These are phyloP conservation scores for Penicillium rolfsii DNA, from an alignment of 2,329 filamentous ascomycete genomes.

Conservation along the genomic window DNA sequence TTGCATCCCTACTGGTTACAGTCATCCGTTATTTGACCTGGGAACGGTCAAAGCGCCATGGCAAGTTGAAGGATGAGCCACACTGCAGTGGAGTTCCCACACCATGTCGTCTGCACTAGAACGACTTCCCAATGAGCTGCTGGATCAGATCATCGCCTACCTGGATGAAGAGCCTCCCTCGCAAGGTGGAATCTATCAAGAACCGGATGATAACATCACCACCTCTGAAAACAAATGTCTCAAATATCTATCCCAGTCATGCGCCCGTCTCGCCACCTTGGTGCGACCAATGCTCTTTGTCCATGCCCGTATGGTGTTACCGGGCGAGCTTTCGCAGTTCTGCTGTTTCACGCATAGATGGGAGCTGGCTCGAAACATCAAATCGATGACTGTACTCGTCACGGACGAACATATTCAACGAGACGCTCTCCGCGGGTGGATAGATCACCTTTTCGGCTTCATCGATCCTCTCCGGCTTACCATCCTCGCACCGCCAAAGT, in stretches of 20 bases:
- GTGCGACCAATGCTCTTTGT: constrained; percentile 62
- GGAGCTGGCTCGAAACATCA: constrained; percentile 45
- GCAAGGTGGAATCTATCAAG: constrained; percentile 52
- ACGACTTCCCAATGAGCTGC: constrained; percentile 63
- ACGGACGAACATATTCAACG: constrained; percentile 37
- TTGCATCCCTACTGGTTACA: background rate
- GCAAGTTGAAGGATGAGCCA: constrained; percentile 21
- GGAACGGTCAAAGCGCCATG: background rate
- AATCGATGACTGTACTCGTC: constrained; percentile 51
- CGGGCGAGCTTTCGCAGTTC: constrained; percentile 37
- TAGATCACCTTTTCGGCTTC: constrained; percentile 58
- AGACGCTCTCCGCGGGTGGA: constrained; percentile 50
- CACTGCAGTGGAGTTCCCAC: background rate
- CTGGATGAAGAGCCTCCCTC: constrained; percentile 58
- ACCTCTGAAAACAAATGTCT: constrained; percentile 46
- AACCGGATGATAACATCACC: constrained; percentile 53
- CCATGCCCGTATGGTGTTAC: constrained; percentile 50
- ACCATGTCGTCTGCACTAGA: constrained; percentile 29
- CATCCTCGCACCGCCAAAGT: constrained; percentile 63
- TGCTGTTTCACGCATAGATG: constrained; percentile 43
- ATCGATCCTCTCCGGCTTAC: constrained; percentile 60
- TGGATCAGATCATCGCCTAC: constrained; percentile 60
- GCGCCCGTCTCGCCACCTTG: constrained; percentile 56
- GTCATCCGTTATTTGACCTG: background rate
- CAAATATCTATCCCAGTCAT: constrained; percentile 61